phyloP scores from a whole-genome alignment of 2,329 filamentous ascomycete genomes.

The Ophiostoma fasciatum region DNA sequence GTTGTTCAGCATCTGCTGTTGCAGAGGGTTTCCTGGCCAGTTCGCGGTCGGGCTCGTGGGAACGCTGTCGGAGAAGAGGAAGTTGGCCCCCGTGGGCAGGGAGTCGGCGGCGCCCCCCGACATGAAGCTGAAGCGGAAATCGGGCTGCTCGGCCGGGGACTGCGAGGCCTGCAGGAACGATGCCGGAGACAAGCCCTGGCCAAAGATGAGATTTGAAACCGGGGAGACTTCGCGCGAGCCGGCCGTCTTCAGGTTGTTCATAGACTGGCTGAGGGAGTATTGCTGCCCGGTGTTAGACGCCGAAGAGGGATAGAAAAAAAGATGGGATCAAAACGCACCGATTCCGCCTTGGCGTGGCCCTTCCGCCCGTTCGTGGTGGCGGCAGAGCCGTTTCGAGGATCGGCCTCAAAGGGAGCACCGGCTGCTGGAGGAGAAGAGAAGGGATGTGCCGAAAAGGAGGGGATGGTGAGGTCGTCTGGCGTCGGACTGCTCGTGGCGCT shows the following conservation, averaged over 20 bases:
- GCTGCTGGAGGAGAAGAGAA: slow-evolving; percentile 12
- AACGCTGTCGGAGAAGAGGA: slow-evolving; percentile 9
- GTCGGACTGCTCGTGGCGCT: slow-evolving; percentile 43
- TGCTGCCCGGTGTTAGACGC: slow-evolving; percentile 23
- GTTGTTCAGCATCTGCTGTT: slow-evolving; percentile 2
- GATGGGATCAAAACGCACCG: slow-evolving; percentile 24
- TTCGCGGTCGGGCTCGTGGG: slow-evolving; percentile 7
- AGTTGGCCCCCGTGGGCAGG: slow-evolving; percentile 4
- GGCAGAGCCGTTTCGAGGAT: neutral
- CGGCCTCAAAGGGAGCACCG: neutral
- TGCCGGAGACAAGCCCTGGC: slow-evolving; percentile 37
- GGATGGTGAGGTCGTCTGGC: slow-evolving; percentile 11
- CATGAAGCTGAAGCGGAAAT: slow-evolving; percentile 18
- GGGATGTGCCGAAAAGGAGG: slow-evolving; percentile 4
- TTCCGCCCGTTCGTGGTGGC: too few species aligned
- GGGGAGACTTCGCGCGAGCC: slow-evolving; percentile 41
- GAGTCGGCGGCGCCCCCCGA: slow-evolving; percentile 1
- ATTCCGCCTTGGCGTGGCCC: slow-evolving; percentile 25
- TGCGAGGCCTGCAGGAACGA: slow-evolving; percentile 32
- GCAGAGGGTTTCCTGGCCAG: slow-evolving; percentile 6
- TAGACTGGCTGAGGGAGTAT: slow-evolving; percentile 34
- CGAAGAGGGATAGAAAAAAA: neutral
- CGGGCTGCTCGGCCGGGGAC: slow-evolving; percentile 26
- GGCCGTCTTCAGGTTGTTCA: slow-evolving; percentile 31
- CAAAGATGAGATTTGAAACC: slow-evolving; percentile 33